Base-by-base conservation (phyloP, 2,329 filamentous ascomycete genomes). In the Diaporthe batatas region DNA sequence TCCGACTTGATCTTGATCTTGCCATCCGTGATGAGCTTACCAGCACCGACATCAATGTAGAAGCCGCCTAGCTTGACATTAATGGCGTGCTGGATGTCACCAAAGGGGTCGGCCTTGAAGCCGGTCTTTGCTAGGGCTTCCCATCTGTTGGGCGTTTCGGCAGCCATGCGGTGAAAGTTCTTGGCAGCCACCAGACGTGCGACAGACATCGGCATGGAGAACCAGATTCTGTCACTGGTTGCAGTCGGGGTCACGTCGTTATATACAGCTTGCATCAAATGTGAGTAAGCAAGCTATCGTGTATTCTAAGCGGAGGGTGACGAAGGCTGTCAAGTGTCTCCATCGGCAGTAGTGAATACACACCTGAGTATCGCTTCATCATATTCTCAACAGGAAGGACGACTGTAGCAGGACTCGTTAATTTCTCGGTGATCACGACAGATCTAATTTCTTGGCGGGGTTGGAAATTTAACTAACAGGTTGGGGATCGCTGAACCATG, bases 381-480 rank as follows among this genome's bases (percentile, higher is more conserved):
- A 51, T 51, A 21, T 51, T 51, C n/a, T 51, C 47, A n/a, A 51
- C 47, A 51, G 47, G 47, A 51, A 51, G 47, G 47, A 51, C 47
- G 47, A 51, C 47, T 51, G 47, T 23, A n/a, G 47, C 47, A 10
- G 47, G 4, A 6, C 11, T 51, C 3, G n/a, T 51, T 51, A 51
- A 4, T 51, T 8, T 51, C 47, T 51, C 5, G 47, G 18, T 51
- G 21, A 7, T 12, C 21, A 12, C 6, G 16, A 44, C 42, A 21
- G 42, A 2, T 44, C 18, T 44, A 16, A 44, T 16, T 1, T 21
- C 14, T 21, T 21, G 42, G 42, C 42, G 42, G 16, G 42, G 14
- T 2, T 21, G 42, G 42, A 44, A 16, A 16, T 39, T 16, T 21
- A 21, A 21, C 42, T 44, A 21, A 44, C 42, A 44, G 3, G 42